Conservation (phyloP, 345 rosid genomes). For the Excoecaria agallocha region DNA sequence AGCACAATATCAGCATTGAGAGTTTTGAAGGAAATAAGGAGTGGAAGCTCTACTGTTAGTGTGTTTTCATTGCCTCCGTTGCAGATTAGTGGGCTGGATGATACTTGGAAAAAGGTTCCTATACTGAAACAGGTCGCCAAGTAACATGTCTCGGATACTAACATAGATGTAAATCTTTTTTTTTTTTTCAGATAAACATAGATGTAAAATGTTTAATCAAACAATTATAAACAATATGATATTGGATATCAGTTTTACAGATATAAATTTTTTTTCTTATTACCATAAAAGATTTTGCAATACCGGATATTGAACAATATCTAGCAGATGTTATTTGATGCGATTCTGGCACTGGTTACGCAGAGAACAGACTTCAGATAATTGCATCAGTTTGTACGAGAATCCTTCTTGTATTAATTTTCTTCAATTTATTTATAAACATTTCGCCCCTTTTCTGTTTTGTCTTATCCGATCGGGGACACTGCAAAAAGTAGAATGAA, state of each 20-base stretch:
- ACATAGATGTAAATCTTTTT: no score
- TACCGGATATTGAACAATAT: no score
- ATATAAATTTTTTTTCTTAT: neutral
- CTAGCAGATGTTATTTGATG: no score
- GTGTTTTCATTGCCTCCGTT: slow-evolving; percentile 83
- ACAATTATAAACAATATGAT: neutral
- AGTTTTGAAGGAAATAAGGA: slow-evolving; percentile 73
- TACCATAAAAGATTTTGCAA: no score
- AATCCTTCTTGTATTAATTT: no score
- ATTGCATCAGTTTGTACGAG: no score
- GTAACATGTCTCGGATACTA: slow-evolving; percentile 22
- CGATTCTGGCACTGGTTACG: no score
- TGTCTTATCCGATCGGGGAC: no score
- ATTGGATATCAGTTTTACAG: neutral
- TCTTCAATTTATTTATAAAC: no score
- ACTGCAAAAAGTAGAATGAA: no score
- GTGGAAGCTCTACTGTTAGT: slow-evolving; percentile 82
- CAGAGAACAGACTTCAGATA: no score
- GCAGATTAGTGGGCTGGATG: slow-evolving; percentile 60
- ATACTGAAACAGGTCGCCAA: slow-evolving; percentile 79
- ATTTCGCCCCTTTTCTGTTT: no score
- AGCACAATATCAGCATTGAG: slow-evolving; percentile 75
- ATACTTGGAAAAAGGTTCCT: slow-evolving; percentile 72
- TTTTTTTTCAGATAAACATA: slow-evolving; percentile 13
- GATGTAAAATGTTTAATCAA: slow-evolving; percentile 32